Evolutionary conservation across 2,329 filamentous ascomycete genomes (phyloP).

Genomic region (Monosporascus ibericus): DNA sequence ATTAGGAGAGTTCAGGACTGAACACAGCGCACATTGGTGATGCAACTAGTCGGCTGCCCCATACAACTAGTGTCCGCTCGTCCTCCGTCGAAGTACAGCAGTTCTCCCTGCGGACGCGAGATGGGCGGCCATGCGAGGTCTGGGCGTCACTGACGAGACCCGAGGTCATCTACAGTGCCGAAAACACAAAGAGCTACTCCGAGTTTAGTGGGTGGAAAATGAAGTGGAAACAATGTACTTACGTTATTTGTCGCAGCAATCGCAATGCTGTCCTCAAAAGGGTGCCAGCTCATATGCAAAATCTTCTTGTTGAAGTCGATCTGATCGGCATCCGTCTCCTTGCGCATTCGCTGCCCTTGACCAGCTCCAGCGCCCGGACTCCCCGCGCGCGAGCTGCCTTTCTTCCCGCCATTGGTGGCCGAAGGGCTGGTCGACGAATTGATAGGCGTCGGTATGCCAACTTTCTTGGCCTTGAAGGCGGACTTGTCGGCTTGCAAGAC

Average conservation of each 20-base stretch:
- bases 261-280: slow-evolving; percentile 97
- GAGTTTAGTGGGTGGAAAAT: neutral
- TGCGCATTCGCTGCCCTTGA: slow-evolving; percentile 90
- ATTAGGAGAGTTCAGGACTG: neutral
- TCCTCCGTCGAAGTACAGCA: neutral
- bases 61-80: neutral
- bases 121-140: slow-evolving; percentile 6
- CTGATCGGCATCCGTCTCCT: slow-evolving; percentile 98
- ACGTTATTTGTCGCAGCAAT: slow-evolving; percentile 99
- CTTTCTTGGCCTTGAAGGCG: slow-evolving; percentile 99
- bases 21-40: neutral
- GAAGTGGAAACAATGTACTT: slow-evolving; percentile 37
- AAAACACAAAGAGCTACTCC: slow-evolving; percentile 68
- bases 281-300: slow-evolving; percentile 99
- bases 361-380: slow-evolving; percentile 74
- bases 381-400: slow-evolving; percentile 78
- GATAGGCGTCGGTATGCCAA: slow-evolving; percentile 95
- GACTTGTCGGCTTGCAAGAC: slow-evolving; percentile 98
- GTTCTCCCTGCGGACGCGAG: neutral
- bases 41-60: neutral
- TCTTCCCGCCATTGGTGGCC: slow-evolving; percentile 69
- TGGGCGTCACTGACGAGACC: slow-evolving; percentile 6
- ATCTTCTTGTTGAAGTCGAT: slow-evolving; percentile 99
- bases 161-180: slow-evolving; percentile 52
- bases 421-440: slow-evolving; percentile 72